Conservation (phyloP, 768 basidiomycete genomes). For the Tylopilus cervinicoccineus region DNA sequence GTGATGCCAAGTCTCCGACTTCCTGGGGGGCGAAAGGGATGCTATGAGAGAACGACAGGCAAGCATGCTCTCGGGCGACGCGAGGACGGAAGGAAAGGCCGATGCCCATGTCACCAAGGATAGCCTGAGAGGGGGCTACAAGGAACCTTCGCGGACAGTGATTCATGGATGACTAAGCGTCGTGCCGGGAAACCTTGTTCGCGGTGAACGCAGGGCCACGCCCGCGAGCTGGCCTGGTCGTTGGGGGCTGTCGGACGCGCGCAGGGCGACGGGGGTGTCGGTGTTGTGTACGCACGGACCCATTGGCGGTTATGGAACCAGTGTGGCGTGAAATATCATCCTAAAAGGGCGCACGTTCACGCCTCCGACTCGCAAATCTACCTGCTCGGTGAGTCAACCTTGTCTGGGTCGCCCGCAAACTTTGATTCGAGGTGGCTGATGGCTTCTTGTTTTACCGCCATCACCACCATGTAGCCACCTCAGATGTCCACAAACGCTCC, state of each 20-base stretch:
- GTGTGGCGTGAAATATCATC: conserved; percentile 32
- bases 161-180: conserved; percentile 27
- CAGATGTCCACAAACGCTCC: conserved; percentile 30
- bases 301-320: conserved; percentile 24
- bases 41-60: neutral
- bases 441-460: conserved; percentile 14
- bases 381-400: conserved; percentile 71
- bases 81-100: too few relatives aligned
- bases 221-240: neutral
- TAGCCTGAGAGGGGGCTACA: neutral
- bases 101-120: neutral
- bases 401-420: conserved; percentile 41
- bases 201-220: neutral
- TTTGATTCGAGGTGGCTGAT: conserved; percentile 34
- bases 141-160: conserved; percentile 25
- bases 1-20: neutral
- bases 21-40: neutral
- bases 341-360: conserved; percentile 34
- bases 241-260: neutral
- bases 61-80: too few relatives aligned
- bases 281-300: conserved; percentile 24
- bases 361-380: conserved; percentile 58
- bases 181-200: conserved; percentile 26
- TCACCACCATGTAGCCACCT: conserved; percentile 9
- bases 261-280: neutral